phyloP scores from a whole-genome alignment of 257 asterid species.

The Ilex asprella region DNA sequence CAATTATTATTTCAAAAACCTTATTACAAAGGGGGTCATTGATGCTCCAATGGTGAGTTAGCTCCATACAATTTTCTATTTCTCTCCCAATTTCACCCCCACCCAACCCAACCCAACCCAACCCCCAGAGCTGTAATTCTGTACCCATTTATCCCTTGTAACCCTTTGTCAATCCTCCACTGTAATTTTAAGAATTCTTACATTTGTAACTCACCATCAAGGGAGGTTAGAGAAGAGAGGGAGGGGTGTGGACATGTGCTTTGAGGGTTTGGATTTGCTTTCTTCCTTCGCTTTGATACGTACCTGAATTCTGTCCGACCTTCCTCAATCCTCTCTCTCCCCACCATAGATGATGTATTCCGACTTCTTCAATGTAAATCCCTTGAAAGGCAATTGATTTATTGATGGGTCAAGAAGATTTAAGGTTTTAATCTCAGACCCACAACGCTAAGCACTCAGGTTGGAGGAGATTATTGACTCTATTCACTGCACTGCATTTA shows the following conservation, averaged over 20 bases:
- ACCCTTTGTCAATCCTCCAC: no score
- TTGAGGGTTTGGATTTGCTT: constrained; percentile 19
- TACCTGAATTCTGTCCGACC: constrained; percentile 34
- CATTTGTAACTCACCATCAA: constrained; percentile 20
- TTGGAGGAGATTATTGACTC: constrained; percentile 24
- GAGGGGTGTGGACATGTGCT: constrained; percentile 19
- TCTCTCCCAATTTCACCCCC: no score
- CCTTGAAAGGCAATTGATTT: constrained; percentile 22
- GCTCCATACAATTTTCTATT: no score
- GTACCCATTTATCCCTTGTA: no score
- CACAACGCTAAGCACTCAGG: constrained; percentile 17
- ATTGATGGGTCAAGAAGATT: constrained; percentile 18
- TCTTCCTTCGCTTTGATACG: constrained; percentile 14
- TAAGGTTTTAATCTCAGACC: constrained; percentile 25
- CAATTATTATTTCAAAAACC: no score
- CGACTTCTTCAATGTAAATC: constrained; percentile 31
- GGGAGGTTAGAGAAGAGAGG: constrained; percentile 9
- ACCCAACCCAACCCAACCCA: no score
- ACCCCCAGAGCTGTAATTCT: no score
- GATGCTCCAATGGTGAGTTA: no score
- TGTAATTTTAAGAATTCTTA: no score
- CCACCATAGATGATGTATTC: neutral
- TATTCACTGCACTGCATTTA: constrained; percentile 20
- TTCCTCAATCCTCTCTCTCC: constrained; percentile 15
- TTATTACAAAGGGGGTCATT: no score